These are phyloP conservation scores for Dryadomyces quercus-mongolicae DNA, from an alignment of 2,329 filamentous ascomycete species.

Conservation along the genomic window DNA sequence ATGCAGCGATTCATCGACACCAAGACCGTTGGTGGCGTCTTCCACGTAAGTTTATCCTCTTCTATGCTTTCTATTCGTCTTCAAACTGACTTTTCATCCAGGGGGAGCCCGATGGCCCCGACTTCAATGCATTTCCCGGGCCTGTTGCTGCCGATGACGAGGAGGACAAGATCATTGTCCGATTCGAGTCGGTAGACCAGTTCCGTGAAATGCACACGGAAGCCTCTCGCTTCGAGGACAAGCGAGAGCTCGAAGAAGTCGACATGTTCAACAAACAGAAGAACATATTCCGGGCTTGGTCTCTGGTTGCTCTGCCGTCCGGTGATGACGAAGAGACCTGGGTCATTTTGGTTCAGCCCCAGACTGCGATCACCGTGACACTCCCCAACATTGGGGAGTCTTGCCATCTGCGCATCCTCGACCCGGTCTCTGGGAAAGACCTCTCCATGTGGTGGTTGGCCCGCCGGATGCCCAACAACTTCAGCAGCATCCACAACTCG, in stretches of 20 bases:
- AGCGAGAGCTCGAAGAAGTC: conserved; percentile 15
- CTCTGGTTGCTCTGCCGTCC: conserved; percentile 3
- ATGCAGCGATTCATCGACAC: conserved; percentile 1
- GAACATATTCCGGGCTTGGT: conserved; percentile 9
- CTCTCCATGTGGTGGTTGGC: conserved; percentile 10
- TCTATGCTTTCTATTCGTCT: not conserved
- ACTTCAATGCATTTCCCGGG: not conserved
- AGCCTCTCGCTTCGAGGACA: conserved; percentile 10
- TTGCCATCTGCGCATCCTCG: conserved; percentile 6
- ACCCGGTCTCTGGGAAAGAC: not conserved
- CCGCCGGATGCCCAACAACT: conserved; percentile 8
- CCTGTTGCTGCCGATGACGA: not conserved
- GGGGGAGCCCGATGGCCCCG: not conserved
- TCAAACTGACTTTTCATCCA: not conserved
- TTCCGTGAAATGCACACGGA: conserved; percentile 8
- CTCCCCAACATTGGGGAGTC: conserved; percentile 10
- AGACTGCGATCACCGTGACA: not conserved
- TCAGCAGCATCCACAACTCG: not conserved
- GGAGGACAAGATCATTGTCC: not conserved
- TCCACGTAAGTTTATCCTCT: conserved; percentile 1
- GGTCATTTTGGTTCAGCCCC: conserved; percentile 10
- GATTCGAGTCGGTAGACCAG: conserved; percentile 8
- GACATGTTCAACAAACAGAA: conserved; percentile 23
- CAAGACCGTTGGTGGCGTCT: conserved; percentile 3
- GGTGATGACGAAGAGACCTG: conserved; percentile 7